Conservation (phyloP, 2,329 filamentous ascomycete species). For the Xylariaceae sp. region DNA sequence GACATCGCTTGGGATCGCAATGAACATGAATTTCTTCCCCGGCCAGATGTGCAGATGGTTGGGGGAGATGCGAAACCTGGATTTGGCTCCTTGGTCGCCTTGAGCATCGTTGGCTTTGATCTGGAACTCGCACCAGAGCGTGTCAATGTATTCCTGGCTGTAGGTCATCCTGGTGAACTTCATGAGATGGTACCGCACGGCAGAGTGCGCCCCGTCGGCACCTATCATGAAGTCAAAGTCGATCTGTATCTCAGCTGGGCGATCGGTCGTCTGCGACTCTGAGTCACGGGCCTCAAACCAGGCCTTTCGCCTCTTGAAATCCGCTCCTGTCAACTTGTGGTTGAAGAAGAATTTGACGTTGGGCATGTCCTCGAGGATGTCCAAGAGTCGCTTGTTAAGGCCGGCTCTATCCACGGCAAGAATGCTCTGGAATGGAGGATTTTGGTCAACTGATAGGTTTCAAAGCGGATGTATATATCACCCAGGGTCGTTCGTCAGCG, state of each 20-base stretch:
- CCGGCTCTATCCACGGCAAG: conserved; percentile 78
- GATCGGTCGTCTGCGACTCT: conserved; percentile 33
- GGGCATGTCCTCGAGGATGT: conserved; percentile 73
- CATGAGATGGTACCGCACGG: conserved; percentile 90
- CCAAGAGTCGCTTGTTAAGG: conserved; percentile 77
- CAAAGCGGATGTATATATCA: no score
- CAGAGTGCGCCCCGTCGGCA: conserved; percentile 90
- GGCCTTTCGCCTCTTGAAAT: conserved; percentile 71
- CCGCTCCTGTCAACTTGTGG: conserved; percentile 86
- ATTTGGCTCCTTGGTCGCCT: conserved; percentile 28
- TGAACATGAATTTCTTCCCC: conserved; percentile 93
- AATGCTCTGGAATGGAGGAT: conserved; percentile 54
- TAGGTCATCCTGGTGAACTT: conserved; percentile 90
- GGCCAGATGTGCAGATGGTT: conserved; percentile 98
- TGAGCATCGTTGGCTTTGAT: conserved; percentile 51
- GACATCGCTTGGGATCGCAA: conserved; percentile 76
- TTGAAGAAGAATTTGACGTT: conserved; percentile 93
- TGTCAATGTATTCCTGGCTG: conserved; percentile 90
- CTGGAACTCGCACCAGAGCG: conserved; percentile 93
- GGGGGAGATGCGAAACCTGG: conserved; percentile 72
- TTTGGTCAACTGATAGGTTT: no score
- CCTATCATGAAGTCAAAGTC: conserved; percentile 91
- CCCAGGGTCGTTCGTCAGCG: conserved; percentile 24
- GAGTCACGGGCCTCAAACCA: conserved; percentile 69
- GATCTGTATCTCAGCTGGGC: conserved; percentile 70